Evolutionary conservation across 2,329 filamentous ascomycete genomes (phyloP), one percentile per base, ranked within the genome.

Genomic region (Aspergillus ochraceus): DNA sequence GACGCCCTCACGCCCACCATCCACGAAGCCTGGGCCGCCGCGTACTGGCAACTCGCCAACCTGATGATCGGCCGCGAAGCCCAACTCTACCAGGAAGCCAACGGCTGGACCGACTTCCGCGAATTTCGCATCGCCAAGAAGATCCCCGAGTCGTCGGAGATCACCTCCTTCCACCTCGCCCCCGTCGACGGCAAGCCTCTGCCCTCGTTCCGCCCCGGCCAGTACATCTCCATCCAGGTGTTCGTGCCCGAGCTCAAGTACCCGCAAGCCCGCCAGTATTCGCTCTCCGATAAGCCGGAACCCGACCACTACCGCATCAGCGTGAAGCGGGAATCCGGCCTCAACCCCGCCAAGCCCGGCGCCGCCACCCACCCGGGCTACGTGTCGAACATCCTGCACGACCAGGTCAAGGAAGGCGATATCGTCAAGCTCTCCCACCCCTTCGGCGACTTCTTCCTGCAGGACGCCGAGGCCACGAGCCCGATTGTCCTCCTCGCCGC

Each of bases 31-130:
- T 92, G 90, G 90, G 82, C 77, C 6, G 84, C 85, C 54, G 90
- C 90, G 1, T 92, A 92, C 76, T 87, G 84, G 83, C 82, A 91
- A 67, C 83, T 92, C 24, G 89, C 90, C 26, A 83, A 88, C 72
- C 84, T 92, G 77, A 84, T 92, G 77, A 91, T 90, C 65, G 81
- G 79, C 20, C 83, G 86, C 54, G 90, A 92, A 71, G 79, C 78
- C 4, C 79, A 85, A 60, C 76, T 92, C 51, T 91, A 90, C 75
- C 76, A 81, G 39, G 77, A 83, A 32, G 85, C 85, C 54, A 78
- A 81, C n/a, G 76, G 77, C 30, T 92, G 90, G 90, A 81, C 79
- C 17, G 81, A 83, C 52, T 92, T 88, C 86, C 83, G 87, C 26
- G 81, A 86, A 24, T 91, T 92, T 76, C 83, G 79, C 54, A 85